These are phyloP conservation scores for Exsudoporus floridanus DNA, from an alignment of 1,284 basidiomycete species.

Conservation along the genomic window DNA sequence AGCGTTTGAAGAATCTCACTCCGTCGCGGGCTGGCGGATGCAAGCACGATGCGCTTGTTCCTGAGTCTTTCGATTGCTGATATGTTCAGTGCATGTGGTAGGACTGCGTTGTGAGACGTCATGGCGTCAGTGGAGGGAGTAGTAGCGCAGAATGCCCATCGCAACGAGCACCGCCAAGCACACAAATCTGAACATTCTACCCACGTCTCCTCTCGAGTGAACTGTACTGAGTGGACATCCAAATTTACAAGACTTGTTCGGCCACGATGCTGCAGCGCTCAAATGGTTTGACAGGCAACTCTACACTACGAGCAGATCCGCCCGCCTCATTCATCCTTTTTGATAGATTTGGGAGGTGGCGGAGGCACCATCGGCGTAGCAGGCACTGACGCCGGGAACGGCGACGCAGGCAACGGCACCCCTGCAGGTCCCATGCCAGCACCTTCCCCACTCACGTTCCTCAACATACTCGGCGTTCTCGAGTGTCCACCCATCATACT, in stretches of 20 bases:
- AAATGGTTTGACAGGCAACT: background rate
- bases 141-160: background rate
- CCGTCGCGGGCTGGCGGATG: slow-evolving; percentile 83
- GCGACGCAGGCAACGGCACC: slow-evolving; percentile 22
- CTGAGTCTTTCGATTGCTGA: slow-evolving; percentile 71
- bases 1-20: slow-evolving; percentile 81
- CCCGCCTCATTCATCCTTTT: slow-evolving; percentile 45
- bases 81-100: slow-evolving; percentile 68
- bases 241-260: background rate
- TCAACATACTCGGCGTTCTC: slow-evolving; percentile 5
- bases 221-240: background rate
- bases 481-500: slow-evolving; percentile 3
- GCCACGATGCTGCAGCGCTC: background rate
- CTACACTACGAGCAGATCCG: slow-evolving; percentile 5
- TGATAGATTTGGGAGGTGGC: slow-evolving; percentile 31
- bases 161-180: background rate
- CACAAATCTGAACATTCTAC: background rate
- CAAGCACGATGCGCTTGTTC: slow-evolving; percentile 78
- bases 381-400: slow-evolving; percentile 21
- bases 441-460: slow-evolving; percentile 20
- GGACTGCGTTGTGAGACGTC: slow-evolving; percentile 42
- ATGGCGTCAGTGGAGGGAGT: slow-evolving; percentile 9
- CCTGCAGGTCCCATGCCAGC: slow-evolving; percentile 8
- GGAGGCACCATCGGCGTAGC: slow-evolving; percentile 15
- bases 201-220: background rate